Conservation (phyloP, 805 yeast species). For the Pichia scutulata region DNA sequence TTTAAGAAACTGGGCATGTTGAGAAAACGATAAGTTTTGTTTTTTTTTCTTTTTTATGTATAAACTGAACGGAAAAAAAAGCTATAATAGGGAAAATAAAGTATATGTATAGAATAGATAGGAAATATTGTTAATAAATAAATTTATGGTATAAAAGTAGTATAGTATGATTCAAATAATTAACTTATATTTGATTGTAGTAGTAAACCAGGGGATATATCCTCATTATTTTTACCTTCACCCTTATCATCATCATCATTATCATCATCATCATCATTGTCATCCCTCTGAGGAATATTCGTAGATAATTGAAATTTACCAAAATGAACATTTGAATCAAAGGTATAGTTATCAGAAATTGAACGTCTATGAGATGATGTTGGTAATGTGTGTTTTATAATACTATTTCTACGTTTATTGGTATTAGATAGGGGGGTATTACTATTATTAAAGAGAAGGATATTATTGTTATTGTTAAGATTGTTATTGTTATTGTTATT, state of each 20-base stretch:
- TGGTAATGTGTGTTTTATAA: background rate
- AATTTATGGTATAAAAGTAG: too few relatives aligned
- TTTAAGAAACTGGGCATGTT: background rate
- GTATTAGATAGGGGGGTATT: background rate
- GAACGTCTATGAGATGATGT: background rate
- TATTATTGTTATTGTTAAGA: background rate
- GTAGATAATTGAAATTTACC: background rate
- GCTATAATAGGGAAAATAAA: too few relatives aligned
- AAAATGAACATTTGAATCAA: background rate
- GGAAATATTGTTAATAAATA: too few relatives aligned
- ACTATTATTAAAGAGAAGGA: too few relatives aligned
- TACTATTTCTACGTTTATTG: background rate
- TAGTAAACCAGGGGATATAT: background rate
- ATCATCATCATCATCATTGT: background rate
- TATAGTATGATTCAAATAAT: too few relatives aligned
- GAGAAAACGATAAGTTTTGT: background rate
- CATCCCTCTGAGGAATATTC: background rate
- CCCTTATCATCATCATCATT: background rate
- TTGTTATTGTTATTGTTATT: too few relatives aligned
- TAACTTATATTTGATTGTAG: background rate
- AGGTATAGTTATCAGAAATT: background rate
- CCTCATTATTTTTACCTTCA: too few relatives aligned
- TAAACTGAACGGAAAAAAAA: background rate
- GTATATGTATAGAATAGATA: too few relatives aligned
- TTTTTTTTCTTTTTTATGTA: background rate